Base-by-base conservation (phyloP, 78 protist species). In the Dictyostelium firmibasis region DNA sequence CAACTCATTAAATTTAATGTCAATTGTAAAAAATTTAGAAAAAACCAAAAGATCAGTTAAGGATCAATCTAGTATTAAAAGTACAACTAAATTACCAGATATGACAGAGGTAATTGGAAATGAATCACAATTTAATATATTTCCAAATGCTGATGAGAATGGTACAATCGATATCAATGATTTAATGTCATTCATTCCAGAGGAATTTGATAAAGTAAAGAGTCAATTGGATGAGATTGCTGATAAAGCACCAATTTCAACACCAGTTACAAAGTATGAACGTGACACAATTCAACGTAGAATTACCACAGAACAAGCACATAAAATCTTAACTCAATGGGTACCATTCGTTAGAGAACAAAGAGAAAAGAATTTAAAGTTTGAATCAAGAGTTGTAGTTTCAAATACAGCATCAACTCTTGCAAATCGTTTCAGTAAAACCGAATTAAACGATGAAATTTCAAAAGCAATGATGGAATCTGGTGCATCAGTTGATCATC, bases 271-370 rank as follows among this genome's bases (percentile, higher is more conserved):
- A 4, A 67, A 78, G 38, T 60, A 53, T 44, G 91, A 77, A 25
- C 23, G 36, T 18, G 53, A 50, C 44, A 35, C 64, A 23, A 25
- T 93, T 6, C 83, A 75, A 33, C 36, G 96, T 38, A 78, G 77
- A 78, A 81, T 85, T 9, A 84, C 96, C 10, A 27, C 79, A 0
- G 78, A 84, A 36, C 87, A 50, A 31, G 83, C 88, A n/a, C 27
- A 83, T 29, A 84, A 47, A 16, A 64, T 83, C 16, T 10, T 93
- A 8, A 47, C 78, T 8, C 89, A 93, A 76, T 93, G 96, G 96
- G 83, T 64, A 81, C 96, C 94, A 70, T 84, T 57, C 20, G 86
- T 94, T 20, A 57, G 60, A 81, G 82, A 57, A n/a, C 86, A 86
- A 20, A 64, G 88, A 33, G 89, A 81, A 3, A 77, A 84, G 85